phyloP scores from a whole-genome alignment of 305 asterid species.

The Rubia balearica region DNA sequence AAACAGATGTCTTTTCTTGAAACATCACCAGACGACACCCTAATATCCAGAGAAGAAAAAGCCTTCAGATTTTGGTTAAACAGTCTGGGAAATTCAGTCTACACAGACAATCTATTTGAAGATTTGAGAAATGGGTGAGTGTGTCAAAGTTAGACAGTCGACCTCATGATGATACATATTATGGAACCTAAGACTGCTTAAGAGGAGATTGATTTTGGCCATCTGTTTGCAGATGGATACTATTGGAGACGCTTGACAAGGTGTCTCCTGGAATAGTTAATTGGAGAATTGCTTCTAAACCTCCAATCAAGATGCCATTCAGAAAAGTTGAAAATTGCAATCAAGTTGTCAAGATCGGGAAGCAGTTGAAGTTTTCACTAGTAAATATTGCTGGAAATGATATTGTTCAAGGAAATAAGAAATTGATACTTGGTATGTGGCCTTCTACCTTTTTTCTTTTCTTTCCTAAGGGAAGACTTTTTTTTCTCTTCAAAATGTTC shows the following conservation, averaged over 20 bases:
- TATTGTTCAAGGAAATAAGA: slow-evolving; percentile 92
- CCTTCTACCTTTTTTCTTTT: slow-evolving; percentile 1
- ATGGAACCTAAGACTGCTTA: background rate
- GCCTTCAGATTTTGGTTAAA: slow-evolving; percentile 90
- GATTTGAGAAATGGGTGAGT: slow-evolving; percentile 92
- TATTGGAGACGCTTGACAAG: slow-evolving; percentile 82
- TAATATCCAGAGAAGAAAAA: slow-evolving; percentile 71
- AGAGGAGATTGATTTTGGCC: background rate
- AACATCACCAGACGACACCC: slow-evolving; percentile 69
- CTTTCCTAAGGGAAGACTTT: background rate
- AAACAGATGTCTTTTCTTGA: slow-evolving; percentile 73
- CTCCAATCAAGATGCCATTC: slow-evolving; percentile 95
- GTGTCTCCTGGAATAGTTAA: slow-evolving; percentile 84
- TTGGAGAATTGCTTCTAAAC: slow-evolving; percentile 85
- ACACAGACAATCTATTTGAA: slow-evolving; percentile 87
- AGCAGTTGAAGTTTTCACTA: slow-evolving; percentile 78
- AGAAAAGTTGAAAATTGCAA: slow-evolving; percentile 96
- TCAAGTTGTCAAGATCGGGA: slow-evolving; percentile 92
- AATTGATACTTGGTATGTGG: slow-evolving; percentile 67
- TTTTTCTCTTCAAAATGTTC: background rate
- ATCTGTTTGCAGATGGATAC: slow-evolving; percentile 67
- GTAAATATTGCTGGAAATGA: slow-evolving; percentile 91
- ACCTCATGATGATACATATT: background rate
- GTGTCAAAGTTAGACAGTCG: background rate
- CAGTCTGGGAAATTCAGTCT: slow-evolving; percentile 68